Evolutionary conservation across 1,284 basidiomycete genomes (phyloP).

Genomic region (Cryptococcus floricola): DNA sequence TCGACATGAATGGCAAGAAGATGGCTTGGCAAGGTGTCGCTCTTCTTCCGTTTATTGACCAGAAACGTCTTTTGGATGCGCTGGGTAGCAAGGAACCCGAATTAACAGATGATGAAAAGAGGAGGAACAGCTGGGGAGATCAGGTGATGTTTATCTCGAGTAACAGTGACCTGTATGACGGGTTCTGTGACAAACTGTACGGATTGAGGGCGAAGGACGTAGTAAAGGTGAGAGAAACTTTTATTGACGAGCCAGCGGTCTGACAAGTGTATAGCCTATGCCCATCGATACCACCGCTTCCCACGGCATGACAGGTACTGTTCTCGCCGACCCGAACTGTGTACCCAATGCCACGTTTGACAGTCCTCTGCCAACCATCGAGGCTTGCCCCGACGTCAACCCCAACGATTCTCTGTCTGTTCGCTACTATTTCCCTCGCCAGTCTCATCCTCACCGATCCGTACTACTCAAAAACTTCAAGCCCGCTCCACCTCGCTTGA

Average conservation of each 20-base stretch:
- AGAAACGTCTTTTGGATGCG: conserved; percentile 73
- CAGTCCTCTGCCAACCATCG: conserved; percentile 59
- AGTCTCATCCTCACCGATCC: conserved; percentile 78
- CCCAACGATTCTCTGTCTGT: conserved; percentile 84
- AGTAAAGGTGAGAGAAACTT: conserved; percentile 60
- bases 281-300: conserved; percentile 66
- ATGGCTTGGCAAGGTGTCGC: conserved; percentile 99
- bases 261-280: conserved; percentile 39
- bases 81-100: conserved; percentile 70
- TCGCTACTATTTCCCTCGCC: conserved; percentile 83
- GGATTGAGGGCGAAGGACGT: conserved; percentile 68
- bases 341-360: conserved; percentile 88
- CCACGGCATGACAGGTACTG: conserved; percentile 73
- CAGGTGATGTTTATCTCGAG: conserved; percentile 81
- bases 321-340: conserved; percentile 79
- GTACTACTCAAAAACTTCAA: conserved; percentile 73
- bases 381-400: conserved; percentile 64
- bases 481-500: conserved; percentile 62
- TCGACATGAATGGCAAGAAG: conserved; percentile 99
- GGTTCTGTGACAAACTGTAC: conserved; percentile 75
- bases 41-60: conserved; percentile 92
- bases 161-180: conserved; percentile 77
- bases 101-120: conserved; percentile 75
- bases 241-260: not conserved
- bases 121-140: conserved; percentile 80